Evolutionary conservation across 257 asterid species (phyloP).

Genomic region (Cinchona pubescens): DNA sequence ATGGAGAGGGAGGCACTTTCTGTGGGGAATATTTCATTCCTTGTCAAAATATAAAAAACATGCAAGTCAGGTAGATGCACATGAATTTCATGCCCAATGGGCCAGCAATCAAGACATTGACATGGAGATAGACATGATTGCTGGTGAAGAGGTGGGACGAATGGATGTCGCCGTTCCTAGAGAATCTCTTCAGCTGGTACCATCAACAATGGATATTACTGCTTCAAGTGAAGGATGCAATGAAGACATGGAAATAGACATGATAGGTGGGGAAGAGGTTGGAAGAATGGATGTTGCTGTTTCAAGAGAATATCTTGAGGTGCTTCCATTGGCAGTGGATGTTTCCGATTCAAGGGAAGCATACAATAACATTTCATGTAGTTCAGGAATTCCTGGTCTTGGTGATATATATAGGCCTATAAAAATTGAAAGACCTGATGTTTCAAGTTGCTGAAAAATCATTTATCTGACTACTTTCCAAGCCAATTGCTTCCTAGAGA

Average conservation of each 20-base stretch:
- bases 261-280: slow-evolving; percentile 44
- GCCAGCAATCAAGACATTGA: slow-evolving; percentile 27
- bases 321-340: background rate
- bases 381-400: slow-evolving; percentile 43
- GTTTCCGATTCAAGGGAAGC: slow-evolving; percentile 6
- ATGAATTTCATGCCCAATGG: slow-evolving; percentile 3
- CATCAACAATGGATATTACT: background rate
- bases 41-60: slow-evolving; percentile 1
- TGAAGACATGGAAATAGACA: slow-evolving; percentile 51
- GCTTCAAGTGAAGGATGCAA: slow-evolving; percentile 2
- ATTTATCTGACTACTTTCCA: background rate
- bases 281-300: slow-evolving; percentile 40
- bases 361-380: slow-evolving; percentile 23
- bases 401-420: background rate
- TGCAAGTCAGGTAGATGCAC: background rate
- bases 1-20: slow-evolving; percentile 46
- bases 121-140: slow-evolving; percentile 61
- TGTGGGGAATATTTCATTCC: slow-evolving; percentile 66
- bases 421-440: slow-evolving; percentile 5
- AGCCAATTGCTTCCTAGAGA: background rate
- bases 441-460: background rate
- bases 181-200: background rate
- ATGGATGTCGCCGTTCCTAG: slow-evolving; percentile 29
- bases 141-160: slow-evolving; percentile 43
- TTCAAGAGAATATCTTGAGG: background rate